Conservation (phyloP, 176 grass and related monocot species). For the Saccharum spontaneum region DNA sequence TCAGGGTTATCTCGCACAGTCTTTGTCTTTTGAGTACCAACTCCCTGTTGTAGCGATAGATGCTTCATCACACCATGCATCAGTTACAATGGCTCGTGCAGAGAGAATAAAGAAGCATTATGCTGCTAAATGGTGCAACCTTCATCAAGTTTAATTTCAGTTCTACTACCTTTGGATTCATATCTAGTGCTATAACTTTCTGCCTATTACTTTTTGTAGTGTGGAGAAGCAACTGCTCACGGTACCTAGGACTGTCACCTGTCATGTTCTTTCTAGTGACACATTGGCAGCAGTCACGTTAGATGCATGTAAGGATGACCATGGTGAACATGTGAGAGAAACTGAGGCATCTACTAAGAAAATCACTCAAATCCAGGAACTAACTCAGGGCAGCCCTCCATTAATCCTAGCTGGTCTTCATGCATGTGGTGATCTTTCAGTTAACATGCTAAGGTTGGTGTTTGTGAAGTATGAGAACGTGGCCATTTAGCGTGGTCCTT, state of each 20-base stretch:
- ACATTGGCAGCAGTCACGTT: constrained; percentile 57
- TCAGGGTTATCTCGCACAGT: constrained; percentile 95
- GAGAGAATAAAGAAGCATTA: constrained; percentile 92
- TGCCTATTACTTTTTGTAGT: constrained; percentile 31
- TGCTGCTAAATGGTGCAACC: constrained; percentile 66
- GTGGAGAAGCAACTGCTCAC: constrained; percentile 52
- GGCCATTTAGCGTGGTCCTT: neutral
- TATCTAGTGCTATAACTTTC: neutral
- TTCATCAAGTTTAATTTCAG: constrained; percentile 3
- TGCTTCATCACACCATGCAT: constrained; percentile 87
- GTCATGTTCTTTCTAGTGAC: constrained; percentile 86
- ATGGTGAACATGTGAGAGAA: constrained; percentile 35
- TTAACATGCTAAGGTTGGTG: constrained; percentile 93
- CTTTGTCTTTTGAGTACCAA: constrained; percentile 85
- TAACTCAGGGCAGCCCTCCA: constrained; percentile 26
- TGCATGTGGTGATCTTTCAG: constrained; percentile 96
- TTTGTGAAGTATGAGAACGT: constrained; percentile 12
- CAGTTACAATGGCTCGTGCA: constrained; percentile 74
- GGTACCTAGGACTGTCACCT: constrained; percentile 81
- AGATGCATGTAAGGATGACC: constrained; percentile 47
- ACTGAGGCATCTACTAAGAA: constrained; percentile 10
- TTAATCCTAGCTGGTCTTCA: constrained; percentile 90
- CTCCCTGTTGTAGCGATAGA: constrained; percentile 85
- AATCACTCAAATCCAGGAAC: constrained; percentile 25
- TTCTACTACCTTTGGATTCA: constrained; percentile 11